Base-by-base conservation (phyloP, 164 flowering plant genomes). In the Kalanchoe fedtschenkoi region DNA sequence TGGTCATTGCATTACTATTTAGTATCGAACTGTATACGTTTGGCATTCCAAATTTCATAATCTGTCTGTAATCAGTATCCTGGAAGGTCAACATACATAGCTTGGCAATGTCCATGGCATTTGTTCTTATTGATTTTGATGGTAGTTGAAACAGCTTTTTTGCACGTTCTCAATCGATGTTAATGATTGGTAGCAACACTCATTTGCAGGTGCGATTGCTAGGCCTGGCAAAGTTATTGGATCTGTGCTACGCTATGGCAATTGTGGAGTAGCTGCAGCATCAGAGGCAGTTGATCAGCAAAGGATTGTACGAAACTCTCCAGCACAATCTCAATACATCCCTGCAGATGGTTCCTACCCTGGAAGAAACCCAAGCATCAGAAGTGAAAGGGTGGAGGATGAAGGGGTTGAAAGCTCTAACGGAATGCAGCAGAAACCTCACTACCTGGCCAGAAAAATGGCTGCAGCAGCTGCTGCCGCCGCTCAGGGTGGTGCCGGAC, bases 191-290 rank as follows among this genome's bases (percentile, higher is more conserved):
- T 58, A 24, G 24, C 21, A 30, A 9, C 17, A 22, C 21, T 33
- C 46, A 35, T 60, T 60, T 60, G 66, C 72, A 81, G 89, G 83
- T 26, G 77, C 71, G 64, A 80, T 79, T 64, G 91, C 96, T 62
- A 85, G 88, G 70, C 96, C 98, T 8, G 98, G 98, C n/a, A 92
- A 89, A 67, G 91, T 83, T 24, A 84, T 86, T 22, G 79, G 98
- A 39, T 79, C 96, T 0, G 86, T 82, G n/a, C 34, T 86, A 65
- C 87, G 86, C 34, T 85, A 89, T 71, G 81, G 80, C 73, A 81
- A 82, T 67, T 79, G 92, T 58, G 86, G 84, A 61, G 75, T 74
- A 22, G 81, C 86, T 21, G 79, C 77, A 35, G 66, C 85, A 54
- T 71, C 78, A 10, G 88, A 81, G 66, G 73, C 64, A 35, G 70